These are phyloP conservation scores for Aspergillus olivimuriae DNA, from an alignment of 495 filamentous ascomycete genomes.

Conservation along the genomic window DNA sequence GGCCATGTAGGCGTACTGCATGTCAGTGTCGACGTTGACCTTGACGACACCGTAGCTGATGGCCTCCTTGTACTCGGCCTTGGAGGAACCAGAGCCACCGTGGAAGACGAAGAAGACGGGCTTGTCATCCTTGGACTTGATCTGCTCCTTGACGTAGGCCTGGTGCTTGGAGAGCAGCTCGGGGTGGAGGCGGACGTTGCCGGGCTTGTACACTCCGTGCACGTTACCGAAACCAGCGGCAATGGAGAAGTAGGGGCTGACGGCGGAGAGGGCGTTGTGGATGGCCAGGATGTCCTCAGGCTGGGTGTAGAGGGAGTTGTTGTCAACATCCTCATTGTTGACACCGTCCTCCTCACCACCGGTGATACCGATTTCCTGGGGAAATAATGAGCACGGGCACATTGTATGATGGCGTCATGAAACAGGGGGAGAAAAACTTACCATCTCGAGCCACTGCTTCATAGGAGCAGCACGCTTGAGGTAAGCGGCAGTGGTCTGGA, in stretches of 20 bases:
- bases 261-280: constrained; percentile 69
- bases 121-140: constrained; percentile 61
- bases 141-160: constrained; percentile 75
- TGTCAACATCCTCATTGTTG: constrained; percentile 73
- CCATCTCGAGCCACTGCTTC: constrained; percentile 99
- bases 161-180: constrained; percentile 95
- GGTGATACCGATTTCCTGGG: constrained; percentile 80
- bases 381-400: not conserved
- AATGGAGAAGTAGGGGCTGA: constrained; percentile 94
- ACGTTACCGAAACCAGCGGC: constrained; percentile 98
- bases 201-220: constrained; percentile 98
- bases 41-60: constrained; percentile 95
- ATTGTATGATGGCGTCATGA: not conserved
- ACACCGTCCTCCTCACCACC: constrained; percentile 92
- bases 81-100: constrained; percentile 85
- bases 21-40: constrained; percentile 81
- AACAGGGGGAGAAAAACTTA: constrained; percentile 28
- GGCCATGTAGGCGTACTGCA: constrained; percentile 68
- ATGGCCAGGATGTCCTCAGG: constrained; percentile 91
- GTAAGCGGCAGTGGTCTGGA: constrained; percentile 83
- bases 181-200: constrained; percentile 93
- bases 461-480: constrained; percentile 84
- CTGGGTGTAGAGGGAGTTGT: constrained; percentile 94
- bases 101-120: constrained; percentile 99
- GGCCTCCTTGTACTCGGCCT: constrained; percentile 80